Percentiles rank a stretch among this genome's conserved stretches.
Evolutionary conservation across 148 eudicot genomes (phyloP).

Genomic region (Simmondsia chinensis): DNA sequence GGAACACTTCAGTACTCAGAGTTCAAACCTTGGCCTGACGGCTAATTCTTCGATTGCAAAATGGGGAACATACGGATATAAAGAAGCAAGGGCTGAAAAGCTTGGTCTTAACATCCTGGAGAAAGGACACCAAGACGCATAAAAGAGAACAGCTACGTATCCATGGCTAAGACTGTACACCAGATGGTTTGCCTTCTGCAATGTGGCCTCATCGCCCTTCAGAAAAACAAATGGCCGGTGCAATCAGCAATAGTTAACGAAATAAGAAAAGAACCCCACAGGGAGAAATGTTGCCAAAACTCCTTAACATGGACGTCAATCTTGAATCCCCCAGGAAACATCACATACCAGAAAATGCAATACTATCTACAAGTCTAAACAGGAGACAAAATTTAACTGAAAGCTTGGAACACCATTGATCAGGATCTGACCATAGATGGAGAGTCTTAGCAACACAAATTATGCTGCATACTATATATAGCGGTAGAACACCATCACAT

Average conservation of each 20-base stretch:
- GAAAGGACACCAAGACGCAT: slow-evolving; percentile 98
- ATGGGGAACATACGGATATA: slow-evolving; percentile 81
- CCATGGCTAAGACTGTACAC: slow-evolving; percentile 38
- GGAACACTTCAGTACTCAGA: slow-evolving; percentile 1
- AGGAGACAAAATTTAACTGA: no score
- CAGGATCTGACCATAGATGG: no score
- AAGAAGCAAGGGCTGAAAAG: slow-evolving; percentile 57
- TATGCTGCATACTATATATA: no score
- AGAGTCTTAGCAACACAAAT: no score
- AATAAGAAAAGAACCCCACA: background rate
- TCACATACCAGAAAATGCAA: no score
- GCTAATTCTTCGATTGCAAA: slow-evolving; percentile 80
- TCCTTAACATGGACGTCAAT: background rate
- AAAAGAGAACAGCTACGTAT: slow-evolving; percentile 81
- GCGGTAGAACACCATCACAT: no score
- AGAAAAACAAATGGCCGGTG: slow-evolving; percentile 9
- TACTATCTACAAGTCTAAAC: no score
- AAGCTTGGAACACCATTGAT: no score
- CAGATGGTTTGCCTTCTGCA: slow-evolving; percentile 64
- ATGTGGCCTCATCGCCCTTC: slow-evolving; percentile 76
- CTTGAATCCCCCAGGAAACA: background rate
- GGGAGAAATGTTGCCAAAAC: background rate
- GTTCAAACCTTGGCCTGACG: slow-evolving; percentile 74
- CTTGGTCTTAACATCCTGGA: slow-evolving; percentile 66
- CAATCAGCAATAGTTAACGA: background rate